These are phyloP conservation scores for Gnomoniopsis smithogilvyi DNA, from an alignment of 2,329 filamentous ascomycete species.

Conservation along the genomic window DNA sequence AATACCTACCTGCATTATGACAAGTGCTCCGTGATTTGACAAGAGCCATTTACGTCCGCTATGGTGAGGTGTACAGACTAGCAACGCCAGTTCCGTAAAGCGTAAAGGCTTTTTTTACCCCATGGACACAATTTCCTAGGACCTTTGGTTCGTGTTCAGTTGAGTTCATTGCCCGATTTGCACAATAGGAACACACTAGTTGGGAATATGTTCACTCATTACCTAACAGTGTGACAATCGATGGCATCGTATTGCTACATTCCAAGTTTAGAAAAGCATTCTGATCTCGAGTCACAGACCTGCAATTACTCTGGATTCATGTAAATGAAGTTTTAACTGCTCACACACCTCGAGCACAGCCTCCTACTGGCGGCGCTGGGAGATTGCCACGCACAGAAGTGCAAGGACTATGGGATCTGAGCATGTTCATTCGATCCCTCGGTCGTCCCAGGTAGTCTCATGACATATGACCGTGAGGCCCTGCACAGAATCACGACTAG, in stretches of 20 bases:
- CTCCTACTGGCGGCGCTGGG: background rate
- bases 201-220: background rate
- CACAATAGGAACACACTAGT: background rate
- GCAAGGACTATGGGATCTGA: background rate
- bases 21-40: background rate
- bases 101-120: too few species aligned
- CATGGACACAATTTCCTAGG: background rate
- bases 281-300: background rate
- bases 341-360: background rate
- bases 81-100: too few species aligned
- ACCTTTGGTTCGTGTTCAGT: background rate
- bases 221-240: slow-evolving; percentile 8
- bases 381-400: background rate
- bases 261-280: background rate
- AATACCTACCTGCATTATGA: background rate
- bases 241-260: slow-evolving; percentile 1
- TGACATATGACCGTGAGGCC: background rate
- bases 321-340: background rate
- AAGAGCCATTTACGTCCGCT: background rate
- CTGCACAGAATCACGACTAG: background rate
- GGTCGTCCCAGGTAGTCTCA: background rate
- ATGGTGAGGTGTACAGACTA: too few species aligned
- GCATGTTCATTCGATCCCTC: background rate
- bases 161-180: background rate
- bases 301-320: background rate